Base-by-base conservation (phyloP, 495 filamentous ascomycete genomes). In the Penicillium herquei region DNA sequence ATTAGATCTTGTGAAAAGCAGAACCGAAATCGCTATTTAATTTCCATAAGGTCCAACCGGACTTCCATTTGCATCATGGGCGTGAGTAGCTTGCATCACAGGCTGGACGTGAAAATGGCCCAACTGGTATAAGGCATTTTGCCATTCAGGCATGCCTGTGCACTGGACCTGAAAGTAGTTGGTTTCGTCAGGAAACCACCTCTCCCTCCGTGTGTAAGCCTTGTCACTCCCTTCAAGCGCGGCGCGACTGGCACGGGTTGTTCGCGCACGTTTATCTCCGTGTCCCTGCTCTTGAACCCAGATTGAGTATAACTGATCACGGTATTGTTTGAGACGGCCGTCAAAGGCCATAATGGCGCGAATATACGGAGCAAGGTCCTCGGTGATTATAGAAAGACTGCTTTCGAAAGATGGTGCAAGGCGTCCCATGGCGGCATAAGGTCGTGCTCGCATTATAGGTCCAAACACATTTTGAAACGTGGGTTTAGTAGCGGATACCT, bases 291-390 rank as follows among this genome's bases (percentile, higher is more conserved):
- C 56, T 30, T 76, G 70, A 37, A 82, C 81, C 14, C 92, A 67
- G 2, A 93, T 63, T 12, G 72, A 83, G 55, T 85, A 85, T 3
- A 90, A 64, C 13, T 78, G 79, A 12, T 83, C 59, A 0, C 92
- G 79, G 56, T 90, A 81, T 56, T 86, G 77, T 47, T 88, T 84
- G 0, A 92, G 78, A 10, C 76, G 78, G 3, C 84, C 71, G 56
- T 96, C 93, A 62, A 88, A 88, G 0, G 83, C 73, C 30, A 91
- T 85, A 58, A 97, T 96, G 9, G 78, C 74, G 16, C 94, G 87
- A 17, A 96, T 80, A 59, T 89, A 97, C 0, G 92, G 93, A 0
- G 89, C 91, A 7, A 96, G 70, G 55, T 98, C 94, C 42, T 87
- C 78, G 5, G 76, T 75, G 34, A 96, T 80, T 8, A 84, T 72